Conservation (phyloP, 1,284 basidiomycete species). For the Ustilago crameri region DNA sequence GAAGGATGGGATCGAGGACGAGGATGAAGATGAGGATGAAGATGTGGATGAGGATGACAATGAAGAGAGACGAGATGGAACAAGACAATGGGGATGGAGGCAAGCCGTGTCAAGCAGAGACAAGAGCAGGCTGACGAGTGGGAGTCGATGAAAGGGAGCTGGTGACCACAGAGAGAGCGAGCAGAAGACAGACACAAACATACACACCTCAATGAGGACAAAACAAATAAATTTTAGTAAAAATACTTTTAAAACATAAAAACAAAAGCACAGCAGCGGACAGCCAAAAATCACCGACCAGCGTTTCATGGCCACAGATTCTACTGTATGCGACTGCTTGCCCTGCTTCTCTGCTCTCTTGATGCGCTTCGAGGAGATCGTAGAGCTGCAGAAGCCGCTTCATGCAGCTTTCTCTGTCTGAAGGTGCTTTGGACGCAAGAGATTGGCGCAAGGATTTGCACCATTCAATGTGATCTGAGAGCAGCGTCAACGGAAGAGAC, state of each 20-base stretch:
- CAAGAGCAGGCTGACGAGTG: neutral
- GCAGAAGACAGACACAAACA: constrained; percentile 2
- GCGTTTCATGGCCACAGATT: no score
- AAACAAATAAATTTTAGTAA: neutral
- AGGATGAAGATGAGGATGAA: neutral
- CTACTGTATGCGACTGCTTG: no score
- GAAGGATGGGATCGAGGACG: neutral
- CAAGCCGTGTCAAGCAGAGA: neutral
- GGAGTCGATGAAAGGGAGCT: neutral
- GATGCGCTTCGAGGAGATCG: no score
- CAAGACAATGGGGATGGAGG: neutral
- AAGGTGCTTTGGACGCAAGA: no score
- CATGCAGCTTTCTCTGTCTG: no score
- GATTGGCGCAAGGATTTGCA: no score
- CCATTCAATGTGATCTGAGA: no score
- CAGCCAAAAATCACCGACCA: neutral
- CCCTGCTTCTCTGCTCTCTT: no score
- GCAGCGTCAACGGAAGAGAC: no score
- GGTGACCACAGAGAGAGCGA: neutral
- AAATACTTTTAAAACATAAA: neutral
- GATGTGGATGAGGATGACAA: neutral
- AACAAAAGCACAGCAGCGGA: neutral
- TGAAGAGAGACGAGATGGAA: neutral
- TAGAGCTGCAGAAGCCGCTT: no score
- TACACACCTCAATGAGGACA: neutral